A percentile compares a stretch with the other conserved stretches of the same genome.
Evolutionary conservation across 164 flowering plant species (phyloP).

Genomic region (Aristolochia fimbriata): DNA sequence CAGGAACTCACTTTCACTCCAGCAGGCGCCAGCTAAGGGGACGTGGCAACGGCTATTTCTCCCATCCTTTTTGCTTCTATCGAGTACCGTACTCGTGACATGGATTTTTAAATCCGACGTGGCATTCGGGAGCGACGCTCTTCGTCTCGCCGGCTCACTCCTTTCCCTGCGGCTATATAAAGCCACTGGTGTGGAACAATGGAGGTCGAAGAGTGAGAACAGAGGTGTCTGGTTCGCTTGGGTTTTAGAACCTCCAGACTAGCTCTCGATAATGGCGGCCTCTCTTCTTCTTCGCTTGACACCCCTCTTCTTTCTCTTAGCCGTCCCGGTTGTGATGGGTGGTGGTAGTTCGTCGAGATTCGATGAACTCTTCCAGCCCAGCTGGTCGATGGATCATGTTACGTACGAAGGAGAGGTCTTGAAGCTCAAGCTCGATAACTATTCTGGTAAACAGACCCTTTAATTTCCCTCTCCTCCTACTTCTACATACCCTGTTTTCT

Average conservation of each 20-base stretch:
- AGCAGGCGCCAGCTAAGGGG: slow-evolving; percentile 22
- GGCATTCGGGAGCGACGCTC: no score
- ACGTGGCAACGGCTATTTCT: slow-evolving; percentile 38
- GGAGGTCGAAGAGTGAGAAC: no score
- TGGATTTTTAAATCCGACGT: no score
- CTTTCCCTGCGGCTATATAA: no score
- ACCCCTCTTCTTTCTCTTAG: neutral
- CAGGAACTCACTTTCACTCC: neutral
- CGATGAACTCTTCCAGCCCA: slow-evolving; percentile 66
- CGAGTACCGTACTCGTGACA: no score
- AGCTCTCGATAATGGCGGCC: neutral
- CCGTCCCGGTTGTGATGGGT: slow-evolving; percentile 5
- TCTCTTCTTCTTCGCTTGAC: neutral
- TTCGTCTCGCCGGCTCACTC: no score
- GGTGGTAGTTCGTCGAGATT: slow-evolving; percentile 51
- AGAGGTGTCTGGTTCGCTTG: no score
- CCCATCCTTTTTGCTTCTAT: no score
- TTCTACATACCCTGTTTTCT: no score
- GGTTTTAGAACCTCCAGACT: no score
- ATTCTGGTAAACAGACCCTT: slow-evolving; percentile 46
- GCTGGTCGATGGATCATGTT: slow-evolving; percentile 80
- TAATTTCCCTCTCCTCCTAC: neutral
- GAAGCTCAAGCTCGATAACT: slow-evolving; percentile 72
- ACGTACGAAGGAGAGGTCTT: slow-evolving; percentile 59
- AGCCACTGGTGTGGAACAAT: no score